Evolutionary conservation across 352 stramenopile species (phyloP).

Genomic region (Saprolegnia parasitica): DNA sequence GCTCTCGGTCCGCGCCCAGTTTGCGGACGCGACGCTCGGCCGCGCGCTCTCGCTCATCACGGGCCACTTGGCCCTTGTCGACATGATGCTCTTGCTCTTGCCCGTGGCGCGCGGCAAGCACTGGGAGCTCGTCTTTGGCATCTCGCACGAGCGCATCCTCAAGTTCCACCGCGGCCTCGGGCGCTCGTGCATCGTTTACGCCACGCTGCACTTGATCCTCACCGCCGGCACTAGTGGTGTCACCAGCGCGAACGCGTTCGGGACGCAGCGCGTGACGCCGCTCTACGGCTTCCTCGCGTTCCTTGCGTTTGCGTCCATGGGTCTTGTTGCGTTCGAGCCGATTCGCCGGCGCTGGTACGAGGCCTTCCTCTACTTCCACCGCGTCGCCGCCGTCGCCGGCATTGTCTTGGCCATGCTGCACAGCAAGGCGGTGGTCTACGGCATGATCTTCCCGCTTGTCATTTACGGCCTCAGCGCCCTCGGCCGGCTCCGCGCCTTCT

Average conservation of each 20-base stretch:
- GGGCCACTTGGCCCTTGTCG: constrained; percentile 56
- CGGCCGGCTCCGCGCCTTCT: constrained; percentile 44
- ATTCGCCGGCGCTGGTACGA: constrained; percentile 68
- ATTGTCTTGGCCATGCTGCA: constrained; percentile 78
- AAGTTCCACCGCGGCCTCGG: constrained; percentile 85
- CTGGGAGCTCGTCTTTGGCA: constrained; percentile 67
- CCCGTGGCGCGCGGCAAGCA: constrained; percentile 50
- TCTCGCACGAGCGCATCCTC: constrained; percentile 73
- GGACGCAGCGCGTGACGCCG: constrained; percentile 41
- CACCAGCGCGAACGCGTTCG: constrained; percentile 36
- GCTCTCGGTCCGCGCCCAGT: constrained; percentile 35
- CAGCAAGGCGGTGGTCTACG: constrained; percentile 45
- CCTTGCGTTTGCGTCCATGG: constrained; percentile 50
- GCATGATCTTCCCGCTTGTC: constrained; percentile 53
- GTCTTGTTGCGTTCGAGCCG: constrained; percentile 48
- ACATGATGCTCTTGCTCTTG: constrained; percentile 77
- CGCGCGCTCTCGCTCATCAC: constrained; percentile 29
- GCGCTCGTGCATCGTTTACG: constrained; percentile 65
- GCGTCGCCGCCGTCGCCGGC: constrained; percentile 60
- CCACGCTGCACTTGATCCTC: constrained; percentile 49
- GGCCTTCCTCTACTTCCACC: constrained; percentile 73
- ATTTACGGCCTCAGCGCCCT: constrained; percentile 58
- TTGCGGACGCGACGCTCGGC: constrained; percentile 38
- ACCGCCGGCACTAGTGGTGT: constrained; percentile 41
- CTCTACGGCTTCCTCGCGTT: constrained; percentile 63